Percentiles rank a stretch among this genome's conserved stretches.
Conservation (phyloP, 2,329 filamentous ascomycete genomes). For the Phoma herbarum region DNA sequence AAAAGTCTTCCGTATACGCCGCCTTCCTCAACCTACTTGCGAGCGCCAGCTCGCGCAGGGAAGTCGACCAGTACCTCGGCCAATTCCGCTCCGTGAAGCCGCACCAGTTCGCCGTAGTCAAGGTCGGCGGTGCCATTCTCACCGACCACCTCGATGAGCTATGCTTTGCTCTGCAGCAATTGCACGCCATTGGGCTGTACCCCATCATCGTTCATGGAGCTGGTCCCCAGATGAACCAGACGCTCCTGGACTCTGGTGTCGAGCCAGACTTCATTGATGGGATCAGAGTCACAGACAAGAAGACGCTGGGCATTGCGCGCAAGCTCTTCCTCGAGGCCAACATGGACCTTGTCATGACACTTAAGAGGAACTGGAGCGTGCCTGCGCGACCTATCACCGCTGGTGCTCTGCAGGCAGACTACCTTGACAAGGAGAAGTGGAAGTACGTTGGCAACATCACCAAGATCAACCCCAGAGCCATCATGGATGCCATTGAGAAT, state of each 20-base stretch:
- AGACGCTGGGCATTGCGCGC: constrained; percentile 88
- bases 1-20: constrained; percentile 57
- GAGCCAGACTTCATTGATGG: constrained; percentile 97
- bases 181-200: constrained; percentile 93
- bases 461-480: constrained; percentile 86
- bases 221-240: constrained; percentile 91
- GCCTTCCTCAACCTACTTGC: constrained; percentile 91
- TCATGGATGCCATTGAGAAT: constrained; percentile 86
- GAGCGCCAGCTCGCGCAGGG: constrained; percentile 94
- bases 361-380: constrained; percentile 85
- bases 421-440: constrained; percentile 96
- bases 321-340: constrained; percentile 97
- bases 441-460: constrained; percentile 96
- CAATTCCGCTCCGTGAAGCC: constrained; percentile 97
- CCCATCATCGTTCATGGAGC: constrained; percentile 96
- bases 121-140: constrained; percentile 95
- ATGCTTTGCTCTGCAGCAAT: constrained; percentile 86
- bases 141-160: constrained; percentile 93
- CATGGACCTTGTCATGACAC: constrained; percentile 85
- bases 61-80: constrained; percentile 96
- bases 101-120: constrained; percentile 97
- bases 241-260: constrained; percentile 88
- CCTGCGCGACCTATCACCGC: constrained; percentile 87
- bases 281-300: constrained; percentile 93
- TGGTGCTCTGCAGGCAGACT: constrained; percentile 91